Evolutionary conservation across 371 early-diverging fungal species (phyloP), one percentile per base, ranked within the genome.

Genomic region (Mucor velutinosus): DNA sequence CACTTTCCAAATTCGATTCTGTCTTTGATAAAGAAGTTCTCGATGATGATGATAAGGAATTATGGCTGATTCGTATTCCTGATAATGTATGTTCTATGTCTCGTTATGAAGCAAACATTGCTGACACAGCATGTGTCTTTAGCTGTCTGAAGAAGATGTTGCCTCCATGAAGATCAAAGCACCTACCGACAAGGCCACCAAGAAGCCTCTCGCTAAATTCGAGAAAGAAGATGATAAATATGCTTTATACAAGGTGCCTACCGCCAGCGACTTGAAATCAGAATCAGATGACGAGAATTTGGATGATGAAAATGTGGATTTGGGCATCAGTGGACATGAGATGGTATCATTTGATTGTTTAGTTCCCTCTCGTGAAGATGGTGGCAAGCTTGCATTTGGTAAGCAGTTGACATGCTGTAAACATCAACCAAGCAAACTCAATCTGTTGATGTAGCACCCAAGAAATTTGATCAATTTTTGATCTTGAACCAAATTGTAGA

Each of bases 41-140:
- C n/a, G 8, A 56, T 8, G 76, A 77, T 62, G 78, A 80, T 45
- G 84, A 81, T 61, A 78, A 78, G 32, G 84, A 84, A 57, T 64
- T 81, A 49, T 84, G 81, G 81, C 59, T 84, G 41, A 81, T 81
- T 64, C 81, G 81, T 39, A 71, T 84, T 62, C 84, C 84, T 27
- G 73, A 76, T 19, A 76, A 78, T 63, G 84, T 81, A 75, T 61
- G 23, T 17, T 39, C 29, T 17, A 7, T 57, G 12, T 37, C n/a
- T 66, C 7, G 37, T 23, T 32, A 43, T 12, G n/a, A 32, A 29
- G 41, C 1, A 25, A 25, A 37, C 0, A 37, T 53, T 23, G 30
- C 15, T 15, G 35, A 59, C 19, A 39, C 41, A 21, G 33, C 7
- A n/a, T 17, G n/a, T 49, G 30, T 37, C 23, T 62, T 10, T 75